Base-by-base conservation (phyloP, 805 yeast species). In the Starmerella riodocensis region DNA sequence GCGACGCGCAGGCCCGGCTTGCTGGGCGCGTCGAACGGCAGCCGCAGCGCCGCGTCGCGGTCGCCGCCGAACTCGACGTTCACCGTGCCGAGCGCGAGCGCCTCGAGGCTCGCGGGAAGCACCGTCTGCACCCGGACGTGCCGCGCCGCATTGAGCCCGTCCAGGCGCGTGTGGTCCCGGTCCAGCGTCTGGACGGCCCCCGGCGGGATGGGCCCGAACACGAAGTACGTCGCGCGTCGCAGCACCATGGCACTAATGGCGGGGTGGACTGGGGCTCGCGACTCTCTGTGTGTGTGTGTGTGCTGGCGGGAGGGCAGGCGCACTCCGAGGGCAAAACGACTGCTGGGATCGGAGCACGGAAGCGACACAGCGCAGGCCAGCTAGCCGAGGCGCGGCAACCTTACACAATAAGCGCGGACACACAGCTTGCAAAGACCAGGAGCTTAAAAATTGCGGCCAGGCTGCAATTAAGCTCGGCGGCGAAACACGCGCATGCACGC, bases 1-100 rank as follows among this genome's bases (percentile, higher is more conserved):
- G 16, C 13, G n/a, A 28, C 11, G 6, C 29, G 27, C 5, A 34
- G 26, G 6, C 31, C 32, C 18, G 19, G 25, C 13, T 20, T 14
- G n/a, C n/a, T 29, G 3, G 43, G 43, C 4, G 41, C 33, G 31
- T 40, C 39, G 22, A 40, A 40, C 5, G 43, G 43, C 12, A 40
- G 28, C 13, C 22, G 26, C 20, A 36, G 17, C n/a, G 22, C 9
- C 12, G 6, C 33, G 9, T 32, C 7, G 11, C 11, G 6, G 5
- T 24, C 4, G 21, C 21, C 23, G 5, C 13, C 13, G n/a, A 7
- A 34, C 16, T 34, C 37, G 14, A 34, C 26, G 14, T 7, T n/a
- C 23, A 34, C 25, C 6, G n/a, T 8, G n/a, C 34, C 34, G 4
- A 31, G 25, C n/a, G 7, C 23, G n/a, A n/a, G n/a, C n/a, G n/a